phyloP scores from a whole-genome alignment of 768 basidiomycete species.

The Psilocybe subaeruginosa region DNA sequence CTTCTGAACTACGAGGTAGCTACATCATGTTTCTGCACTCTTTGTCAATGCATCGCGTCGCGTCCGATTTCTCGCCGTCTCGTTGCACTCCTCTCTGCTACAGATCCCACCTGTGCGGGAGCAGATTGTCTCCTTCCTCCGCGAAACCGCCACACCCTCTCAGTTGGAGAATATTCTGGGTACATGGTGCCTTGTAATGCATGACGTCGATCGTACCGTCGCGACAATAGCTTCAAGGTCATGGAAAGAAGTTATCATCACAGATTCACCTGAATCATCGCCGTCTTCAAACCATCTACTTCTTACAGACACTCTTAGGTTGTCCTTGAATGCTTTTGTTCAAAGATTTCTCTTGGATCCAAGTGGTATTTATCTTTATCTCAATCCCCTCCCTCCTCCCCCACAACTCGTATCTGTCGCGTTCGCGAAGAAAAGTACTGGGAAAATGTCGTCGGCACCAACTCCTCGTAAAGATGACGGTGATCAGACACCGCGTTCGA shows the following conservation, averaged over 20 bases:
- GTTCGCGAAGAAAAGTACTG: constrained; percentile 32
- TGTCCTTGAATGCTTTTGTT: constrained; percentile 50
- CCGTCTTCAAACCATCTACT: constrained; percentile 25
- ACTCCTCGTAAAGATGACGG: constrained; percentile 32
- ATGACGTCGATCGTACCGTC: constrained; percentile 74
- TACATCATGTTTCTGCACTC: constrained; percentile 85
- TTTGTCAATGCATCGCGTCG: constrained; percentile 82
- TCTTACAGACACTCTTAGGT: constrained; percentile 33
- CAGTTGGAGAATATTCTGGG: constrained; percentile 65
- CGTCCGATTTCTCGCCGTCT: constrained; percentile 62
- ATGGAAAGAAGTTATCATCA: constrained; percentile 48
- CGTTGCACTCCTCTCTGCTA: constrained; percentile 68
- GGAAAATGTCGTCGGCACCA: constrained; percentile 12
- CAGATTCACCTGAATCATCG: constrained; percentile 2
- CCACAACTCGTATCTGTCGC: constrained; percentile 31
- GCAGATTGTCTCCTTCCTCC: constrained; percentile 53
- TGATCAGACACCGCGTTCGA: constrained; percentile 39
- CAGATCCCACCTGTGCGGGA: constrained; percentile 50
- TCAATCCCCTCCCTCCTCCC: constrained; percentile 67
- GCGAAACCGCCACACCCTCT: constrained; percentile 47
- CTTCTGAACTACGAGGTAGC: constrained; percentile 41
- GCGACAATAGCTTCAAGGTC: constrained; percentile 49
- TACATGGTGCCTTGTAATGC: constrained; percentile 71
- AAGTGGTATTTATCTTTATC: constrained; percentile 51
- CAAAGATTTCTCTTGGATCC: constrained; percentile 66